Conservation (phyloP, 2,329 filamentous ascomycete species). For the Diaporthe vexans region DNA sequence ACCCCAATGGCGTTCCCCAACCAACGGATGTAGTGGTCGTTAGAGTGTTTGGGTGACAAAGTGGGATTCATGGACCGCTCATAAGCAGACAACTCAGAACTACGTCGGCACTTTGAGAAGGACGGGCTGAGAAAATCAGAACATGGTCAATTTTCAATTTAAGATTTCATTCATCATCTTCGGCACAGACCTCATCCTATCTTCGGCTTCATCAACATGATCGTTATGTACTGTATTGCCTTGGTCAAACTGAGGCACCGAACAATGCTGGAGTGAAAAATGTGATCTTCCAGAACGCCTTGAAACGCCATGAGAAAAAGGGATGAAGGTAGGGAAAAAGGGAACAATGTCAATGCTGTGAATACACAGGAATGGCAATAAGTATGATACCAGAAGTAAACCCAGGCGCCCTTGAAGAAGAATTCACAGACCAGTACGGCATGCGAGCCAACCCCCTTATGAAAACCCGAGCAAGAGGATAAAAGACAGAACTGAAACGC, state of each 20-base stretch:
- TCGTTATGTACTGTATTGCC: constrained; percentile 6
- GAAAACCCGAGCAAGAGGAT: not conserved
- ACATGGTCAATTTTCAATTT: not conserved
- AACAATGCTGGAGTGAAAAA: constrained; percentile 13
- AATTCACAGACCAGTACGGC: constrained; percentile 1
- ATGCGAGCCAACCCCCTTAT: not conserved
- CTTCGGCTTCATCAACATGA: constrained; percentile 32
- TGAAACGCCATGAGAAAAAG: not conserved
- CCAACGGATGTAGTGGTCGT: not conserved
- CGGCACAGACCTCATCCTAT: constrained; percentile 15
- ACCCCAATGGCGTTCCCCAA: not conserved
- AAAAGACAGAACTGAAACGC: not conserved
- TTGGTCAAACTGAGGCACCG: constrained; percentile 3
- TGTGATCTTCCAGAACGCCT: constrained; percentile 35
- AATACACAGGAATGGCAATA: constrained; percentile 1
- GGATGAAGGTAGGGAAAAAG: not conserved
- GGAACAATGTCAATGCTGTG: constrained; percentile 21
- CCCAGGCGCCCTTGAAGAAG: not conserved
- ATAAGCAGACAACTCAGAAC: not conserved
- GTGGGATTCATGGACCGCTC: not conserved
- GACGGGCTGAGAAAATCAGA: not conserved
- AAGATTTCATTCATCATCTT: not conserved
- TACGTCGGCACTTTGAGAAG: not conserved
- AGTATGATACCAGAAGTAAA: constrained; percentile 18
- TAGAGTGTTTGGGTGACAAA: not conserved